Percentiles rank a stretch among this genome's conserved stretches.
Evolutionary conservation across 2,329 filamentous ascomycete genomes (phyloP).

Genomic region (Blastomyces percursus): DNA sequence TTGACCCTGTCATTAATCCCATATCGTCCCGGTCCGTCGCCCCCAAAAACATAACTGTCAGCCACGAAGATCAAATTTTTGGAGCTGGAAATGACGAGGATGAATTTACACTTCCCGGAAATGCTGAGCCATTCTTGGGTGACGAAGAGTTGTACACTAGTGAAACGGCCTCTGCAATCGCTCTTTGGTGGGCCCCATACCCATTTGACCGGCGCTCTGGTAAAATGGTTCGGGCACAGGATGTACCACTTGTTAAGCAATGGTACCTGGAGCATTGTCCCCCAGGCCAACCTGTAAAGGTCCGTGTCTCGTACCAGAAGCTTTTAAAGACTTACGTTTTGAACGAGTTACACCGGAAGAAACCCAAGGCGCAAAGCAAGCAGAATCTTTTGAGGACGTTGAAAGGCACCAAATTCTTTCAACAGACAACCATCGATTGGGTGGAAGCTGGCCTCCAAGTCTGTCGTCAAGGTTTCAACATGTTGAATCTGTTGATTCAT

Average conservation of each 20-base stretch:
- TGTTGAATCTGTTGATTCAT: constrained; percentile 95
- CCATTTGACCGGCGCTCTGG: constrained; percentile 92
- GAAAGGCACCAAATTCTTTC: constrained; percentile 98
- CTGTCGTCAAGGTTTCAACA: constrained; percentile 96
- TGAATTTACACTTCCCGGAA: constrained; percentile 69
- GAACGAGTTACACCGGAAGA: constrained; percentile 93
- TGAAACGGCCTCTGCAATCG: constrained; percentile 82
- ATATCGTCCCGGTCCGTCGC: constrained; percentile 92
- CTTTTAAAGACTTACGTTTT: constrained; percentile 90
- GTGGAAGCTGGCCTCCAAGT: constrained; percentile 97
- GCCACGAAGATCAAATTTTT: constrained; percentile 90
- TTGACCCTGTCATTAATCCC: constrained; percentile 94
- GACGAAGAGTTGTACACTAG: constrained; percentile 82
- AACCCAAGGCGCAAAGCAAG: constrained; percentile 88
- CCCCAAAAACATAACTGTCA: constrained; percentile 83
- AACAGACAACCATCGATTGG: constrained; percentile 98
- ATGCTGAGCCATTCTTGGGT: constrained; percentile 75
- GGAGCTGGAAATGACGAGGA: constrained; percentile 70
- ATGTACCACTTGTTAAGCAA: constrained; percentile 93
- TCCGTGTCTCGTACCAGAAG: constrained; percentile 97
- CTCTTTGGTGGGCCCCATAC: constrained; percentile 95
- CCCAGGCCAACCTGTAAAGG: constrained; percentile 83
- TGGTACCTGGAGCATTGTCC: constrained; percentile 97
- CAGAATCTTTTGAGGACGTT: constrained; percentile 81
- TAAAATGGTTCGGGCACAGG: constrained; percentile 91